Evolutionary conservation across 768 basidiomycete species (phyloP), one percentile per base, ranked within the genome.

Genomic region (Phaffia australis): DNA sequence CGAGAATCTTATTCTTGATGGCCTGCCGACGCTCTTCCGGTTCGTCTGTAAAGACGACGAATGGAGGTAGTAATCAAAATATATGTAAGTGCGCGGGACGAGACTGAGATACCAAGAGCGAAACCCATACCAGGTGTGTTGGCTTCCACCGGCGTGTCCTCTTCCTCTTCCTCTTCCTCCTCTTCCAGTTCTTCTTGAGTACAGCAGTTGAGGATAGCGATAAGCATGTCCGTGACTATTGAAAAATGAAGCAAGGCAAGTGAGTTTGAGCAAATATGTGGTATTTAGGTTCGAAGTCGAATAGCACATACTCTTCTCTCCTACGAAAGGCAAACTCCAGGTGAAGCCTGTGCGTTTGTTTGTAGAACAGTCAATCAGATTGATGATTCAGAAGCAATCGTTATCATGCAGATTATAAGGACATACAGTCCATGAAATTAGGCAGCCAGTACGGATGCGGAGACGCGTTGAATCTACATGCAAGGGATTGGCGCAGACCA

Each of bases 1-100:
- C 92, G 79, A 97, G 83, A 70, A 99, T 98, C 82, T 98, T 99
- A 81, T 88, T 94, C 80, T 93, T 95, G 81, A 99, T 95, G 69
- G 88, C 81, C 75, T 88, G 87, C 73, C 90, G 82, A 64, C 91
- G 85, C 15, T 73, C 73, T 1, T 69, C 32, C 19, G 69, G 27
- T 18, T 76, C 74, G 35, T 75, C 75, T 46, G 72, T 76, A 72
- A 63, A 19, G 21, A 77, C 35, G 35, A 42, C 35, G 11, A 11
- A 42, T 42, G 11, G 35, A 42, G 35, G 11, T 42, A 11, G 11
- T 42, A 42, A 42, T 5, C 35, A 42, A n/a, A n/a, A n/a, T n/a
- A n/a, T n/a, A n/a, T n/a, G 35, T 42, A 4, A 42, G 35, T 5
- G 11, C 35, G 35, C 11, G 11, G 35, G 35, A 42, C 35, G 6